Evolutionary conservation across 148 eudicot species (phyloP).

Genomic region (Polygonum aviculare): DNA sequence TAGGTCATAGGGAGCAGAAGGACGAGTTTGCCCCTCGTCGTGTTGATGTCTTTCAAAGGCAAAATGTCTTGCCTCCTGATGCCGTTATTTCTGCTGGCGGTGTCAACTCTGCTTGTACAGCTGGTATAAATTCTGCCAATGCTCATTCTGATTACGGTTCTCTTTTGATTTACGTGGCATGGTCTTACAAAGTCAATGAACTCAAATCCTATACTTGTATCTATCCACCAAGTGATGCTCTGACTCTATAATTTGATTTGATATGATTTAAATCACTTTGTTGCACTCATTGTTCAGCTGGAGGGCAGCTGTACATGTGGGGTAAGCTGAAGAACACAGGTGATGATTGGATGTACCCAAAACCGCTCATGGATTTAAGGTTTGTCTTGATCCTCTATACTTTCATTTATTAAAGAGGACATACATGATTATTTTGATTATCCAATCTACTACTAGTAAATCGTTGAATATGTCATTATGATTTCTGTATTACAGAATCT

Average conservation of each 20-base stretch:
- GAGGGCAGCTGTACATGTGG: conserved; percentile 99
- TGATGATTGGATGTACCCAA: conserved; percentile 99
- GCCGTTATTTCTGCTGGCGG: conserved; percentile 89
- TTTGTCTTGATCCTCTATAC: conserved; percentile 13
- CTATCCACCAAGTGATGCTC: background rate
- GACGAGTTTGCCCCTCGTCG: conserved; percentile 88
- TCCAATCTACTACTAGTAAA: background rate
- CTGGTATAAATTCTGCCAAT: conserved; percentile 40
- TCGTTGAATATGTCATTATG: background rate
- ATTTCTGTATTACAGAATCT: background rate
- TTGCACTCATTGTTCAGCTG: conserved; percentile 44
- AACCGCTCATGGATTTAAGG: conserved; percentile 97
- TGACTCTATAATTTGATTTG: background rate
- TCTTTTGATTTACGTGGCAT: background rate
- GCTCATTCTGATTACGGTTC: background rate
- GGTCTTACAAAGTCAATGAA: too few relatives aligned
- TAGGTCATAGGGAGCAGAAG: conserved; percentile 96
- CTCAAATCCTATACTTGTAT: too few relatives aligned
- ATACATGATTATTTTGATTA: background rate
- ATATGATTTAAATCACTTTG: background rate
- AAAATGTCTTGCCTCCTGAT: conserved; percentile 78
- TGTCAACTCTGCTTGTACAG: conserved; percentile 82
- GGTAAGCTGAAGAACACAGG: conserved; percentile 87
- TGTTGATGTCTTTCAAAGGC: conserved; percentile 73
- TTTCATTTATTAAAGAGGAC: background rate